Base-by-base conservation (phyloP, 2,329 filamentous ascomycete genomes). In the Xylaria sp. region DNA sequence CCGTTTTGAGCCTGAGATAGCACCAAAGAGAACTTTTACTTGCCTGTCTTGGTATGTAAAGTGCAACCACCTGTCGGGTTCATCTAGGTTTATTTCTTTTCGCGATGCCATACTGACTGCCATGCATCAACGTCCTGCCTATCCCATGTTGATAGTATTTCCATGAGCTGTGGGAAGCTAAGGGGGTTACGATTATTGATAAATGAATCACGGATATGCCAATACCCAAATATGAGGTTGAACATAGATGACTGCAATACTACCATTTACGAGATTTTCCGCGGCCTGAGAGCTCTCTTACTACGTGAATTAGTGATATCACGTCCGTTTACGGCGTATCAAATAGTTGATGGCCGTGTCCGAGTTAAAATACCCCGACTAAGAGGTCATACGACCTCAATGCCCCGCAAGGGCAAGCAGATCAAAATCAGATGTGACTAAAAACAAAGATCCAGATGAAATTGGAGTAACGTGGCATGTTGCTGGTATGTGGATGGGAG, bases 381-480 rank as follows among this genome's bases (percentile, higher is more conserved):
- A 64, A 63, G 67, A 69, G 71, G 66, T 76, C 75, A 77, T 72
- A 76, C 72, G 73, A 76, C 73, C 68, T 68, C 34, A 63, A 39
- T 45, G 59, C 72, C 73, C 74, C 72, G 71, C 71, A 74, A 72
- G 59, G 60, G 41, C 32, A 62, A 50, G 66, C 45, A 74, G 73
- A 74, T 73, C 72, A 66, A 70, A 46, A 66, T 61, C 60, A 69
- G 68, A 74, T 63, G 70, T 63, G 67, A 71, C 66, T 68, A 70
- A n/a, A 57, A 28, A 23, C 18, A 66, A 63, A 30, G 25, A 55
- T 10, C 25, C 18, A 67, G 68, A 65, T 61, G 68, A 69, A 61
- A 46, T 60, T 67, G 65, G 52, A 65, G 66, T 55, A 69, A 59
- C 52, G 66, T 60, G 32, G 58, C 60, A 70, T 69, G 39, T 56